Evolutionary conservation across 2,329 filamentous ascomycete species (phyloP).

Genomic region (Metarhizium album): DNA sequence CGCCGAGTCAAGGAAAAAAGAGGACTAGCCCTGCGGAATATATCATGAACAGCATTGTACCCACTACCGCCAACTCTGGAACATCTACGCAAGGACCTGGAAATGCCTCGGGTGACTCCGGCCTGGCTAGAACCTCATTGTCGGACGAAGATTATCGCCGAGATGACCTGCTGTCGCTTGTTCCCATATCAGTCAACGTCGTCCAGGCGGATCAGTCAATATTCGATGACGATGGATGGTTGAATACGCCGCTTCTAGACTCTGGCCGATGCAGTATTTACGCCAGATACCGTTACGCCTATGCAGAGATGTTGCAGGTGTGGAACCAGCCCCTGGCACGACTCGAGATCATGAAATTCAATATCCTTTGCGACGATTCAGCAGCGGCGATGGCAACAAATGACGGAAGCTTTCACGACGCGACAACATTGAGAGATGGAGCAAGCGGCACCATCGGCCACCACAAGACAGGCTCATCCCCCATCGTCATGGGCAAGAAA

Average conservation of each 20-base stretch:
- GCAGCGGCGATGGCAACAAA: constrained; percentile 15
- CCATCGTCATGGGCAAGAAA: constrained; percentile 46
- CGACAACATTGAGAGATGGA: constrained; percentile 28
- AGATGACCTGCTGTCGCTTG: constrained; percentile 34
- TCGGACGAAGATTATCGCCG: constrained; percentile 42
- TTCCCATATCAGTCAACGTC: constrained; percentile 41
- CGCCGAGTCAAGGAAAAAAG: constrained; percentile 35
- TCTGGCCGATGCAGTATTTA: constrained; percentile 37
- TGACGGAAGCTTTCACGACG: constrained; percentile 24
- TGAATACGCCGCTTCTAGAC: constrained; percentile 48
- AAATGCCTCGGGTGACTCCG: constrained; percentile 33
- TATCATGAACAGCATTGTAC: constrained; percentile 43
- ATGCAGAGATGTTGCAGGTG: constrained; percentile 58
- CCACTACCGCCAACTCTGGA: constrained; percentile 33
- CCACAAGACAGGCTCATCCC: constrained; percentile 31
- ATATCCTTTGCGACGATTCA: constrained; percentile 44
- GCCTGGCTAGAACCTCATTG: constrained; percentile 37
- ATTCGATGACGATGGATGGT: constrained; percentile 59
- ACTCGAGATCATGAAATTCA: constrained; percentile 60
- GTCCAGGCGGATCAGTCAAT: constrained; percentile 50
- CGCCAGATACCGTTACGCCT: constrained; percentile 51
- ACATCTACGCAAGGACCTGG: constrained; percentile 32
- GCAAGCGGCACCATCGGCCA: constrained; percentile 23
- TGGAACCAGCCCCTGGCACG: constrained; percentile 53
- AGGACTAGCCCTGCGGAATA: constrained; percentile 52